Percentiles rank a stretch among this genome's conserved stretches.
Evolutionary conservation across 177 flowering plant species (phyloP).

Genomic region (Tripterygium wilfordii): DNA sequence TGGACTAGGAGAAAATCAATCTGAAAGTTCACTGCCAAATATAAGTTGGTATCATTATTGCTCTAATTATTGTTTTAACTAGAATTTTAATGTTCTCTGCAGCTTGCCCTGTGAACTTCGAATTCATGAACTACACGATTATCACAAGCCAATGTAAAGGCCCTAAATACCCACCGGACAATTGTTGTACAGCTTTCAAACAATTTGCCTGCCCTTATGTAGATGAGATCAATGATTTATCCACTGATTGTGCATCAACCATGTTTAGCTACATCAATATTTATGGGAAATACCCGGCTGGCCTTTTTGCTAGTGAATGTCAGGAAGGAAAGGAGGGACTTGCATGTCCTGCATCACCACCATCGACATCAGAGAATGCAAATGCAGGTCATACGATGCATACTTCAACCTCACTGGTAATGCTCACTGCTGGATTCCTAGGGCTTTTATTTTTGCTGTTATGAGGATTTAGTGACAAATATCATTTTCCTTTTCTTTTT

Average conservation of each 20-base stretch:
- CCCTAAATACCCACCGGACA: conserved; percentile 36
- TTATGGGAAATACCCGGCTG: conserved; percentile 48
- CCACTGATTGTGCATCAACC: conserved; percentile 52
- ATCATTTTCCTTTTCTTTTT: not conserved
- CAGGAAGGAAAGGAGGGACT: conserved; percentile 28
- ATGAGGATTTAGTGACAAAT: too few species aligned
- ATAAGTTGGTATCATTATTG: too few species aligned
- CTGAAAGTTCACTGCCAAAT: too few species aligned
- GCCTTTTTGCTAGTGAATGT: conserved; percentile 29
- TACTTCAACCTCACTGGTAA: conserved; percentile 4
- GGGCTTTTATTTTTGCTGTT: conserved; percentile 7
- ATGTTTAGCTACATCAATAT: conserved; percentile 73
- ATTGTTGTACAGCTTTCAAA: conserved; percentile 52
- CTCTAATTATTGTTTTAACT: too few species aligned
- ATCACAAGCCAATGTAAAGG: conserved; percentile 79
- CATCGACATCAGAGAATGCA: conserved; percentile 2
- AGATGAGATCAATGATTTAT: conserved; percentile 37
- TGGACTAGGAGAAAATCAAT: too few species aligned
- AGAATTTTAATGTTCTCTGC: too few species aligned
- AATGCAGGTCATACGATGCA: conserved; percentile 1
- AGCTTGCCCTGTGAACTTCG: conserved; percentile 63
- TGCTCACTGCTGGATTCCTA: conserved; percentile 6
- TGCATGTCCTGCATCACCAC: conserved; percentile 18
- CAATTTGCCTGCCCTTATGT: conserved; percentile 58
- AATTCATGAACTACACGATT: conserved; percentile 60